phyloP scores from a whole-genome alignment of 352 stramenopile genomes.

The Pythium rhizo-oryzae region DNA sequence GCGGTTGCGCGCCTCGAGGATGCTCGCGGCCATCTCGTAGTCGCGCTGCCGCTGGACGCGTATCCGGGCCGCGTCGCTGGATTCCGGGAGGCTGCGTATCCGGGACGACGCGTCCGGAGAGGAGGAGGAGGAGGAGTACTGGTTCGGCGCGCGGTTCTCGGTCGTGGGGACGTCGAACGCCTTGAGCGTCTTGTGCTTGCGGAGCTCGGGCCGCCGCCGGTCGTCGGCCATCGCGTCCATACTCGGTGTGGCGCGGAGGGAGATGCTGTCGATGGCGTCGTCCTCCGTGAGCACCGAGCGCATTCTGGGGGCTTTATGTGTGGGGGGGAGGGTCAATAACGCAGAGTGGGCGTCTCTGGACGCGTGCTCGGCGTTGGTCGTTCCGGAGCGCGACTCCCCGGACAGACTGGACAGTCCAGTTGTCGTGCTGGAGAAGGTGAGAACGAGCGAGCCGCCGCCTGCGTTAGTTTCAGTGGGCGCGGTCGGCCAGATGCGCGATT shows the following conservation, averaged over 20 bases:
- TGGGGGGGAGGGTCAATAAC: conserved; percentile 10
- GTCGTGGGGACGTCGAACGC: conserved; percentile 20
- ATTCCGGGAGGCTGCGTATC: not conserved
- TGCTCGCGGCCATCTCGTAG: conserved; percentile 50
- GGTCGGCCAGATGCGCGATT: conserved; percentile 10
- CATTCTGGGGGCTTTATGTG: conserved; percentile 4
- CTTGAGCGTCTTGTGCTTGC: conserved; percentile 32
- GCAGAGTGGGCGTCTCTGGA: not conserved
- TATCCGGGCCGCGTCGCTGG: not conserved
- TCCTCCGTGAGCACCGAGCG: conserved; percentile 17
- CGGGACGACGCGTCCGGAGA: not conserved
- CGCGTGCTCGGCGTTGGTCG: not conserved
- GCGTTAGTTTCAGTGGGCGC: conserved; percentile 17
- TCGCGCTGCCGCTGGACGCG: conserved; percentile 30
- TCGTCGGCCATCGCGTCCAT: conserved; percentile 27
- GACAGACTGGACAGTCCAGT: not conserved
- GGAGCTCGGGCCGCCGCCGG: conserved; percentile 23
- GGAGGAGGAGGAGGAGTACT: no score
- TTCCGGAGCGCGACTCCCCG: no score
- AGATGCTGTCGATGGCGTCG: conserved; percentile 5
- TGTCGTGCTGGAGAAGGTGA: not conserved
- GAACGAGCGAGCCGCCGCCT: conserved; percentile 8
- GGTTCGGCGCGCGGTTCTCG: conserved; percentile 21
- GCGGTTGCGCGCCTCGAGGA: conserved; percentile 43
- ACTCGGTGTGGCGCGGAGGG: not conserved